These are phyloP conservation scores for Fistulinella staudtii DNA, from an alignment of 1,284 basidiomycete species.

Conservation along the genomic window DNA sequence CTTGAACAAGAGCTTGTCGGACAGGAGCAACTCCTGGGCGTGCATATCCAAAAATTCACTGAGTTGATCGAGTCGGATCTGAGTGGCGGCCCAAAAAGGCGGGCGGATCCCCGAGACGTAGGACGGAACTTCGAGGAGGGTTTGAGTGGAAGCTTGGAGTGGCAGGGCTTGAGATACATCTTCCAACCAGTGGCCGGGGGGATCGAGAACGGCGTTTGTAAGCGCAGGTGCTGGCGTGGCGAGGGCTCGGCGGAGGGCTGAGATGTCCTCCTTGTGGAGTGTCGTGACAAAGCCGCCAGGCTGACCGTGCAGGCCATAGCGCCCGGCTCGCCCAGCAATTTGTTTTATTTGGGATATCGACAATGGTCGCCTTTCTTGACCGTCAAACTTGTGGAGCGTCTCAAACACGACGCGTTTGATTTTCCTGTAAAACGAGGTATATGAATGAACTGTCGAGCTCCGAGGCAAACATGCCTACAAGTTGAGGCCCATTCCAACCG, in stretches of 20 bases:
- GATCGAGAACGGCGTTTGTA: slow-evolving; percentile 33
- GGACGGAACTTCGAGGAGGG: slow-evolving; percentile 44
- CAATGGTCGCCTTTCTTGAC: slow-evolving; percentile 50
- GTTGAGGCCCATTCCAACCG: slow-evolving; percentile 84
- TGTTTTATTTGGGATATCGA: slow-evolving; percentile 88
- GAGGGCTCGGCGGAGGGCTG: slow-evolving; percentile 50
- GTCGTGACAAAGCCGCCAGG: slow-evolving; percentile 74
- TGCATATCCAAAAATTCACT: slow-evolving; percentile 46
- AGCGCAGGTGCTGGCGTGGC: slow-evolving; percentile 36
- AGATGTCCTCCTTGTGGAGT: slow-evolving; percentile 63
- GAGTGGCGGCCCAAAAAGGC: slow-evolving; percentile 40
- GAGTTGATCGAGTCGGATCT: slow-evolving; percentile 29
- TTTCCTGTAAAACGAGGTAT: slow-evolving; percentile 52
- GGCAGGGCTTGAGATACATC: slow-evolving; percentile 40
- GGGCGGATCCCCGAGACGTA: slow-evolving; percentile 48
- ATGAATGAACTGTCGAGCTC: background rate
- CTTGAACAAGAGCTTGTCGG: slow-evolving; percentile 48
- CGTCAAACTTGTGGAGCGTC: slow-evolving; percentile 72
- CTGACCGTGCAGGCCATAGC: slow-evolving; percentile 71
- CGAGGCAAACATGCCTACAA: slow-evolving; percentile 45
- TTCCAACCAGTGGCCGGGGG: slow-evolving; percentile 23
- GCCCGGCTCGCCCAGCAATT: slow-evolving; percentile 93
- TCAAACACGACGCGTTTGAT: slow-evolving; percentile 91
- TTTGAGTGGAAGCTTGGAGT: slow-evolving; percentile 29
- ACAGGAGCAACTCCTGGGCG: slow-evolving; percentile 40